Evolutionary conservation across 371 early-diverging fungal genomes (phyloP).

Genomic region (Circinella umbellata): DNA sequence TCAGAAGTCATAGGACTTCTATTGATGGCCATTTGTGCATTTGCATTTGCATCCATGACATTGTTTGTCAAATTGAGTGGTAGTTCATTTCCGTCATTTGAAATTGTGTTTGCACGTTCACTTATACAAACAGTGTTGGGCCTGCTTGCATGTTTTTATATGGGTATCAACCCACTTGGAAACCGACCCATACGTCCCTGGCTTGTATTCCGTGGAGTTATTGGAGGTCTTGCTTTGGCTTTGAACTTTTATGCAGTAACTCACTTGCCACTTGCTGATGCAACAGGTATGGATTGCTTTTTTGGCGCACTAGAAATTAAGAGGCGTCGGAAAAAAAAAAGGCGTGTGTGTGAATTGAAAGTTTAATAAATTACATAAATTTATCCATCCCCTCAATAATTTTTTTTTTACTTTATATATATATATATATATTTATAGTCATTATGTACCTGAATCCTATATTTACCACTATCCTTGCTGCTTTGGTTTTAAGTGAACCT

Average conservation of each 20-base stretch:
- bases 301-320: too few relatives aligned
- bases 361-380: too few relatives aligned
- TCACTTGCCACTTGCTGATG: slow-evolving; percentile 74
- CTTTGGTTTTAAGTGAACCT: slow-evolving; percentile 61
- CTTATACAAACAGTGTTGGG: slow-evolving; percentile 66
- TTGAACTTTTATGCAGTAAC: slow-evolving; percentile 73
- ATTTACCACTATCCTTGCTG: slow-evolving; percentile 73
- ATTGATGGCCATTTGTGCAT: slow-evolving; percentile 67
- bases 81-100: slow-evolving; percentile 57
- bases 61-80: slow-evolving; percentile 69
- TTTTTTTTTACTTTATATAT: too few relatives aligned
- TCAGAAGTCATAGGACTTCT: slow-evolving; percentile 33
- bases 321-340: too few relatives aligned
- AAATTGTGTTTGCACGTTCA: slow-evolving; percentile 75
- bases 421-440: too few relatives aligned
- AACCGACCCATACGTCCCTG: slow-evolving; percentile 50
- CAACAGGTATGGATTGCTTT: slow-evolving; percentile 51
- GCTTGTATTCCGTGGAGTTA: slow-evolving; percentile 65
- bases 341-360: too few relatives aligned
- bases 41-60: slow-evolving; percentile 72
- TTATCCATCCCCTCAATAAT: too few relatives aligned
- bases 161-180: slow-evolving; percentile 63
- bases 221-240: slow-evolving; percentile 69
- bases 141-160: slow-evolving; percentile 51
- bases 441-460: slow-evolving; percentile 79